Conservation (phyloP, 768 basidiomycete genomes). For the Mycena polygramma region DNA sequence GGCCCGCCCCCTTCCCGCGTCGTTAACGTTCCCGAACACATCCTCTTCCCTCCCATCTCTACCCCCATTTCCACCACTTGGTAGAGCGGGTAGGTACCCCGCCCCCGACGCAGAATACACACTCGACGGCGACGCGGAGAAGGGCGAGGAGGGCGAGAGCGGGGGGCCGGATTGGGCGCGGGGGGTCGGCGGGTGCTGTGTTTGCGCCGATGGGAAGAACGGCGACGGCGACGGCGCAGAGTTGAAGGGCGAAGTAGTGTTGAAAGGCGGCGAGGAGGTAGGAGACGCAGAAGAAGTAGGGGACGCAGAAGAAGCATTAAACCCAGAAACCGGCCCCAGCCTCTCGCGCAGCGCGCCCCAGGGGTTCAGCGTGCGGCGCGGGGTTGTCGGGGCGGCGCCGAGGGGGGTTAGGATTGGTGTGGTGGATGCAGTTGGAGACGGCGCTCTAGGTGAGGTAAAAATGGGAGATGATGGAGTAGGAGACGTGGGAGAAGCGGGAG, state of each 20-base stretch:
- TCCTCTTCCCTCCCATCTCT: no score
- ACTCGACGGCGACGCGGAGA: no score
- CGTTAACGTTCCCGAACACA: no score
- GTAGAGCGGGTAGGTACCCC: no score
- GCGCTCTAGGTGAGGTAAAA: not conserved
- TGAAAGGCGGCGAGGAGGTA: no score
- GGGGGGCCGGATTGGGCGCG: no score
- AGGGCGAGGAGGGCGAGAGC: no score
- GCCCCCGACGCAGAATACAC: no score
- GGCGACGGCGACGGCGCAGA: not conserved
- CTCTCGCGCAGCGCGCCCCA: slow-evolving; percentile 80
- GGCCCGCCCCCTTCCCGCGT: no score
- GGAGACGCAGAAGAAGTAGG: slow-evolving; percentile 43
- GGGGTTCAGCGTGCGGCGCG: slow-evolving; percentile 35
- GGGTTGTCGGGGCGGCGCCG: not conserved
- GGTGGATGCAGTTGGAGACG: not conserved
- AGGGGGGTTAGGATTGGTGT: not conserved
- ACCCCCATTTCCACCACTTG: no score
- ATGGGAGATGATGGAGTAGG: not conserved
- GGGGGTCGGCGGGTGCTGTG: no score
- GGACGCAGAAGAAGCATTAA: slow-evolving; percentile 43
- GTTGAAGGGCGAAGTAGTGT: slow-evolving; percentile 18
- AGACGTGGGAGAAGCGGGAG: not conserved
- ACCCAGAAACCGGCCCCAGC: slow-evolving; percentile 70
- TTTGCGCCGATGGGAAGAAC: not conserved